phyloP scores from a whole-genome alignment of 2,329 filamentous ascomycete species.

The Hymenoscyphus linearis region DNA sequence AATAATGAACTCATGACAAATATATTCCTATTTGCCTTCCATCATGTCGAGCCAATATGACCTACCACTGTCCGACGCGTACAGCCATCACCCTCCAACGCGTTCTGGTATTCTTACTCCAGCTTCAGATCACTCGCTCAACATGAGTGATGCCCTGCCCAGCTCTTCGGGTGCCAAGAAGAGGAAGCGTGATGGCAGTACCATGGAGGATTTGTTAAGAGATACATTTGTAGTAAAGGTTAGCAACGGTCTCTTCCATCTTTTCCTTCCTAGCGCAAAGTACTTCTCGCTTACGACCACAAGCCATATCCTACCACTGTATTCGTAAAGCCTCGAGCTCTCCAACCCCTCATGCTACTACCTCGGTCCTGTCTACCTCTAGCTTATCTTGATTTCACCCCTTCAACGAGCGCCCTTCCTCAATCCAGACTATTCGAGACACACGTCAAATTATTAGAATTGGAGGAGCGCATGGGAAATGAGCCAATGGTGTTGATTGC shows the following conservation, averaged over 20 bases:
- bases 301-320: conserved; percentile 53
- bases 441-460: conserved; percentile 57
- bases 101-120: conserved; percentile 30
- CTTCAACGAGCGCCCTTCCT: conserved; percentile 45
- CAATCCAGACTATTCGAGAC: conserved; percentile 55
- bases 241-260: conserved; percentile 6
- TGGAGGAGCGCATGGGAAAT: conserved; percentile 53
- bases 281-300: conserved; percentile 12
- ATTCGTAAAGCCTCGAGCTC: conserved; percentile 46
- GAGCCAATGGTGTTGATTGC: conserved; percentile 55
- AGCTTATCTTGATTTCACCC: conserved; percentile 54
- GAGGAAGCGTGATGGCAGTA: conserved; percentile 31
- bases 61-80: conserved; percentile 27
- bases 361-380: conserved; percentile 55
- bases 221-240: conserved; percentile 34
- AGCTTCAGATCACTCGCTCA: conserved; percentile 24
- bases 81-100: conserved; percentile 17
- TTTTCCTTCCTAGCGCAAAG: not conserved
- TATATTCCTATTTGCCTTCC: conserved; percentile 28
- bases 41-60: conserved; percentile 31
- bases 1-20: conserved; percentile 20
- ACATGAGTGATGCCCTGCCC: conserved; percentile 16
- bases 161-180: conserved; percentile 24
- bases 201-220: conserved; percentile 30
- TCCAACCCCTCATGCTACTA: conserved; percentile 58